A percentile compares a stretch with the other conserved stretches of the same genome.
Evolutionary conservation across 1,284 basidiomycete species (phyloP).

Genomic region (Limonomyces culmigenus): DNA sequence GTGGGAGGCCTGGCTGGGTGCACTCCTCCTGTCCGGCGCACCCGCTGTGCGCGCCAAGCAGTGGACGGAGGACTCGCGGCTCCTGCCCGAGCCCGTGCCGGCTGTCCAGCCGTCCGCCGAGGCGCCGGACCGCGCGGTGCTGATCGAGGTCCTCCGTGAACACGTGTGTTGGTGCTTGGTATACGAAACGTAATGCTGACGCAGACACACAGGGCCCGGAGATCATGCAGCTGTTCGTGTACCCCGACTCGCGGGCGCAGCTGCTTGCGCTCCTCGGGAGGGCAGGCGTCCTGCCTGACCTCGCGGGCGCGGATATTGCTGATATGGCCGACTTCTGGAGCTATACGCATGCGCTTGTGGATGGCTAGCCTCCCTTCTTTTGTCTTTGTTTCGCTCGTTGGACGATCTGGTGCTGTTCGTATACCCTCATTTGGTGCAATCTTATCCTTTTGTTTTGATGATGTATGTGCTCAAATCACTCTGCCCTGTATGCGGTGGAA

Average conservation of each 20-base stretch:
- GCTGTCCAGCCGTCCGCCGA: too few relatives aligned
- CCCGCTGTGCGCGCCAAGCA: slow-evolving; percentile 17
- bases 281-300: slow-evolving; percentile 24
- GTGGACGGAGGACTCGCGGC: slow-evolving; percentile 29
- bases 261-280: slow-evolving; percentile 34
- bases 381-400: too few relatives aligned
- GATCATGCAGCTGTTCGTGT: slow-evolving; percentile 42
- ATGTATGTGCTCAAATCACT: too few relatives aligned
- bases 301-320: slow-evolving; percentile 15
- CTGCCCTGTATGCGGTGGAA: too few relatives aligned
- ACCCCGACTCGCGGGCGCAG: slow-evolving; percentile 50
- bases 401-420: too few relatives aligned
- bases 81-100: too few relatives aligned
- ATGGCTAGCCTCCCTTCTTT: too few relatives aligned
- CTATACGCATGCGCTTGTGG: too few relatives aligned
- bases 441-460: too few relatives aligned
- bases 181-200: slow-evolving; percentile 3
- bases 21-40: slow-evolving; percentile 3
- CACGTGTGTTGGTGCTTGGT: slow-evolving; percentile 30
- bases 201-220: slow-evolving; percentile 25
- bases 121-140: slow-evolving; percentile 21
- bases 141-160: slow-evolving; percentile 31
- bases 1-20: slow-evolving; percentile 44
- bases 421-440: too few relatives aligned
- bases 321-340: slow-evolving; percentile 17